Percentiles rank a stretch among this genome's conserved stretches.
Conservation (phyloP, 441 rosid genomes). For the Monsonia emarginata region DNA sequence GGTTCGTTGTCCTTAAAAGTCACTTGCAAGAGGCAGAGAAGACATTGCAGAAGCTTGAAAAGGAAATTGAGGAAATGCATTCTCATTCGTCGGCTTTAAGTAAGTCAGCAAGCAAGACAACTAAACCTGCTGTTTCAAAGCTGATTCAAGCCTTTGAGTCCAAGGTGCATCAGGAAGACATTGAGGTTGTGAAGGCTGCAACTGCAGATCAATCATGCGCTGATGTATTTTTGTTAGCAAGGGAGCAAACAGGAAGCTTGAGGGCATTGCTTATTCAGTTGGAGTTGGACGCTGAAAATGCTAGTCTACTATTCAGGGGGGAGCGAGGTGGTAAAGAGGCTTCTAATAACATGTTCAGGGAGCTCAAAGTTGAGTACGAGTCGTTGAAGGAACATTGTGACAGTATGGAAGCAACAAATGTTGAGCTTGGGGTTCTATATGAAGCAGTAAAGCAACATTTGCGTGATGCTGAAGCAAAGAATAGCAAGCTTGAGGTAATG, state of each 20-base stretch:
- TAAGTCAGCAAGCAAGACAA: slow-evolving; percentile 35
- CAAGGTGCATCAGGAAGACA: slow-evolving; percentile 50
- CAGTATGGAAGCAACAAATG: slow-evolving; percentile 43
- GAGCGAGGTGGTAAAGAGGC: slow-evolving; percentile 37
- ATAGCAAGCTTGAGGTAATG: slow-evolving; percentile 40
- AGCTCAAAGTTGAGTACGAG: slow-evolving; percentile 40
- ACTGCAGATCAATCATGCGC: slow-evolving; percentile 32
- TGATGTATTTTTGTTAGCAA: slow-evolving; percentile 35
- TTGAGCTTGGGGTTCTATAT: slow-evolving; percentile 52
- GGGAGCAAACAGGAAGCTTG: slow-evolving; percentile 42
- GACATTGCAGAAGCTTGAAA: slow-evolving; percentile 50
- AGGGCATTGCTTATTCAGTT: slow-evolving; percentile 50
- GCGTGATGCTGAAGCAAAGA: slow-evolving; percentile 33
- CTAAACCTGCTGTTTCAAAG: slow-evolving; percentile 57
- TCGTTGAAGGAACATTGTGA: slow-evolving; percentile 40
- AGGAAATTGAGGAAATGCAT: slow-evolving; percentile 45
- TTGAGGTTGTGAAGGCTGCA: slow-evolving; percentile 32
- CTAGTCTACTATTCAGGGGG: slow-evolving; percentile 28
- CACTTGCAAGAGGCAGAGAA: slow-evolving; percentile 51
- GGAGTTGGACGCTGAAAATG: slow-evolving; percentile 40
- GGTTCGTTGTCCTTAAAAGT: slow-evolving; percentile 36
- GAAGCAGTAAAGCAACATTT: slow-evolving; percentile 55
- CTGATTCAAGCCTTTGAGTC: slow-evolving; percentile 85
- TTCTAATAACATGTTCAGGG: slow-evolving; percentile 29
- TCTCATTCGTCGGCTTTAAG: slow-evolving; percentile 26